phyloP scores from a whole-genome alignment of 192 early-diverging fungal species.

The Backusella parvicylindrica region DNA sequence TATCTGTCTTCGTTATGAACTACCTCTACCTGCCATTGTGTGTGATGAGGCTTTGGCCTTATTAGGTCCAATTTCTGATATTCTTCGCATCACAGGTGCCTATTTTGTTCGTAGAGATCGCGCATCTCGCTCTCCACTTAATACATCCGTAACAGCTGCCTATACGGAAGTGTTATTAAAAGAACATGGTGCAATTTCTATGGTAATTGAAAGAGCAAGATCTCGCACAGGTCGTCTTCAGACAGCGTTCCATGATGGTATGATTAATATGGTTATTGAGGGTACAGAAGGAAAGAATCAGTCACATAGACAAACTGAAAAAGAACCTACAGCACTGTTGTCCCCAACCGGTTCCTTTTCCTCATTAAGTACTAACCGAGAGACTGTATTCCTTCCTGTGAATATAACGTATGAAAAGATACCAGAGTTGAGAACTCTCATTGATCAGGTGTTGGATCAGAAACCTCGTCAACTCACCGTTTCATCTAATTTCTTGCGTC shows the following conservation, averaged over 20 bases:
- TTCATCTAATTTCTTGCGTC: slow-evolving; percentile 18
- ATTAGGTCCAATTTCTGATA: slow-evolving; percentile 34
- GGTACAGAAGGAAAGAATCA: slow-evolving; percentile 30
- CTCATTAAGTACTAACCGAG: background rate
- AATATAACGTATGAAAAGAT: slow-evolving; percentile 36
- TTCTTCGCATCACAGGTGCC: slow-evolving; percentile 33
- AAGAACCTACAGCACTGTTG: background rate
- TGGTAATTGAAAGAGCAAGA: slow-evolving; percentile 32
- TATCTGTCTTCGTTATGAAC: slow-evolving; percentile 28
- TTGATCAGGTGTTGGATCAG: slow-evolving; percentile 39
- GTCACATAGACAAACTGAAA: background rate
- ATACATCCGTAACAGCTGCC: slow-evolving; percentile 27
- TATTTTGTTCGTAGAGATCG: slow-evolving; percentile 32
- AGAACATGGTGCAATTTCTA: slow-evolving; percentile 32
- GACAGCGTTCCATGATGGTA: slow-evolving; percentile 23
- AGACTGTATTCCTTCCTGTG: slow-evolving; percentile 28
- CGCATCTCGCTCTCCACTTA: slow-evolving; percentile 27
- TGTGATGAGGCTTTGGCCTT: slow-evolving; percentile 39
- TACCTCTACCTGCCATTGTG: slow-evolving; percentile 34
- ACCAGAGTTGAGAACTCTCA: slow-evolving; percentile 30
- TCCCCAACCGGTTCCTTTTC: slow-evolving; percentile 4
- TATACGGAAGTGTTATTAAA: slow-evolving; percentile 30
- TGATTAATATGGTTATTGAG: slow-evolving; percentile 33
- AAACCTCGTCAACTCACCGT: slow-evolving; percentile 11
- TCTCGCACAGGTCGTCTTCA: slow-evolving; percentile 36